phyloP scores from a whole-genome alignment of 225 moss, liverwort and hornwort species.

The Physcomitrellopsis africana region DNA sequence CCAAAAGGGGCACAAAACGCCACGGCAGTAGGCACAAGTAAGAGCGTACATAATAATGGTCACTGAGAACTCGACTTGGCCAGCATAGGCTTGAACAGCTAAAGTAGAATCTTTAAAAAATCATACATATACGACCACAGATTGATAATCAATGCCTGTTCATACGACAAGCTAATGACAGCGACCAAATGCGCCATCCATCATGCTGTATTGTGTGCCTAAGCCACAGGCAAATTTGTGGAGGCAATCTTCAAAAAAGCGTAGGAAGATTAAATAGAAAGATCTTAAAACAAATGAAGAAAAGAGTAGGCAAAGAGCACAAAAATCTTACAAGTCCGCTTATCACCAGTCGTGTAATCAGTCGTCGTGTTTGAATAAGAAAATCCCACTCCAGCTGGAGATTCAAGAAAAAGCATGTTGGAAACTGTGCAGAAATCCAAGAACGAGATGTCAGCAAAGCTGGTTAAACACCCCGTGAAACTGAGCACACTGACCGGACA shows the following conservation, averaged over 20 bases:
- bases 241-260: not conserved
- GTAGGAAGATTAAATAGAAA: not conserved
- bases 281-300: not conserved
- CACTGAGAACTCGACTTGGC: not conserved
- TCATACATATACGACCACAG: not conserved
- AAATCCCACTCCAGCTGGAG: slow-evolving; percentile 96
- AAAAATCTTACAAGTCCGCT: slow-evolving; percentile 64
- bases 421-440: slow-evolving; percentile 63
- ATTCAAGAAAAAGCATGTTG: slow-evolving; percentile 85
- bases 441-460: slow-evolving; percentile 17
- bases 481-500: not conserved
- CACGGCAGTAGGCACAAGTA: slow-evolving; percentile 6
- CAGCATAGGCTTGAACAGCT: slow-evolving; percentile 2
- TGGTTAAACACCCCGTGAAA: slow-evolving; percentile 13
- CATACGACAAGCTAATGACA: too few species aligned
- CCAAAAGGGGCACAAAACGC: slow-evolving; percentile 8
- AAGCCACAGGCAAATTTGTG: too few species aligned
- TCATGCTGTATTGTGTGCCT: too few species aligned
- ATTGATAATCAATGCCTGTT: not conserved
- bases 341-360: slow-evolving; percentile 79
- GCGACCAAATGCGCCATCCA: too few species aligned
- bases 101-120: not conserved
- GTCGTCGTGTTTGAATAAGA: slow-evolving; percentile 90
- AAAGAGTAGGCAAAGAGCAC: slow-evolving; percentile 13
- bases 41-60: not conserved